Percentiles rank a stretch among this genome's conserved stretches.
These are phyloP conservation scores for Hemisphaericaspora subhashii DNA, from an alignment of 1,139 yeast species.

Conservation along the genomic window DNA sequence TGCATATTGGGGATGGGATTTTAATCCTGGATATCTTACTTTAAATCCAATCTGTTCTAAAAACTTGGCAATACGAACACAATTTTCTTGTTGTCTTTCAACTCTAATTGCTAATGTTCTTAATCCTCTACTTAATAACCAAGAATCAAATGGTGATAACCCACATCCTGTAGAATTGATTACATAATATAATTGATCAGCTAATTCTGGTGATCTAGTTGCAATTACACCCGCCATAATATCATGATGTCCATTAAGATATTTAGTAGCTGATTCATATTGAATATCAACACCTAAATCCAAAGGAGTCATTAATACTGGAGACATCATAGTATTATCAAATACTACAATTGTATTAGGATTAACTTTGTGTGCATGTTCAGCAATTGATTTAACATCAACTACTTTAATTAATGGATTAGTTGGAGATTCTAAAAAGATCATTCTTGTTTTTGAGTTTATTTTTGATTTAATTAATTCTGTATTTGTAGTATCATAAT, in stretches of 20 bases:
- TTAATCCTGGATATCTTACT: constrained; percentile 84
- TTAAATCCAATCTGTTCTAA: constrained; percentile 60
- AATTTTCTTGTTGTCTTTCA: constrained; percentile 84
- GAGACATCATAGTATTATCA: constrained; percentile 96
- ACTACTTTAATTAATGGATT: constrained; percentile 88
- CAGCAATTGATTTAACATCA: constrained; percentile 67
- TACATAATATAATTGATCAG: constrained; percentile 69
- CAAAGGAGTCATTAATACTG: constrained; percentile 79
- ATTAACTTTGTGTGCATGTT: constrained; percentile 63
- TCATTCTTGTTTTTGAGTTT: constrained; percentile 60
- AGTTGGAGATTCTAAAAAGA: constrained; percentile 86
- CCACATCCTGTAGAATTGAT: constrained; percentile 92
- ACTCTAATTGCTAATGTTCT: constrained; percentile 82
- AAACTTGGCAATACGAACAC: constrained; percentile 71
- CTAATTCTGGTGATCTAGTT: constrained; percentile 59
- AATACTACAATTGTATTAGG: constrained; percentile 78
- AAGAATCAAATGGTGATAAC: constrained; percentile 84
- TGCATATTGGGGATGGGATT: constrained; percentile 77
- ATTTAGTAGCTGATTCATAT: constrained; percentile 91
- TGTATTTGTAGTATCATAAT: constrained; percentile 79
- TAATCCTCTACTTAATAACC: constrained; percentile 84
- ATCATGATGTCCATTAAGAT: constrained; percentile 91
- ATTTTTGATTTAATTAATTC: constrained; percentile 57
- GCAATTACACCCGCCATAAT: constrained; percentile 94
- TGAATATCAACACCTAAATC: constrained; percentile 87